A percentile compares a stretch with the other conserved stretches of the same genome.
Evolutionary conservation across 495 filamentous ascomycete genomes (phyloP).

Genomic region (Hypomontagnella submonticulosa): DNA sequence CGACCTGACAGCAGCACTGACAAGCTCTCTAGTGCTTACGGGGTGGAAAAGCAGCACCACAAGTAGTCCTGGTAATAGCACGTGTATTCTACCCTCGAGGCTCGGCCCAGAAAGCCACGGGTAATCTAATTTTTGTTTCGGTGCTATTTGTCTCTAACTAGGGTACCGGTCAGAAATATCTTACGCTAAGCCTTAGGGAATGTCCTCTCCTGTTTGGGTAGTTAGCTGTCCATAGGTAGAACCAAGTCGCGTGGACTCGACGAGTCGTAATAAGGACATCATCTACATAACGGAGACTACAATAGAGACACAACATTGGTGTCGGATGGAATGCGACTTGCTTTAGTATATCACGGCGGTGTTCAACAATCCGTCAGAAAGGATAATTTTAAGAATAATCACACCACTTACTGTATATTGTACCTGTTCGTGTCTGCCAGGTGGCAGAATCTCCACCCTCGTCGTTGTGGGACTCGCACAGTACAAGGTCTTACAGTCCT

Average conservation of each 20-base stretch:
- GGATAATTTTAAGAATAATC: slow-evolving; percentile 10
- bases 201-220: slow-evolving; percentile 3
- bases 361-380: slow-evolving; percentile 9
- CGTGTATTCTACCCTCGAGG: slow-evolving; percentile 21
- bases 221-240: not conserved
- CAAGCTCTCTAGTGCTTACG: slow-evolving; percentile 44
- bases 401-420: not conserved
- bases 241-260: too few species aligned
- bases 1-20: slow-evolving; percentile 20
- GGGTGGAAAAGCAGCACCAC: slow-evolving; percentile 27
- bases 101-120: not conserved
- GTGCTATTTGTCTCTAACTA: slow-evolving; percentile 10
- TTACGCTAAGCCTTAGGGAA: slow-evolving; percentile 29
- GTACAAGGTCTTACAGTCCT: slow-evolving; percentile 33
- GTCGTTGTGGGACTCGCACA: slow-evolving; percentile 30
- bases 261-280: too few species aligned
- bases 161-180: slow-evolving; percentile 14
- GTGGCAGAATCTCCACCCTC: slow-evolving; percentile 33
- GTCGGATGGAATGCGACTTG: slow-evolving; percentile 23
- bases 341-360: slow-evolving; percentile 15
- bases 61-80: slow-evolving; percentile 25
- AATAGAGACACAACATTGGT: slow-evolving; percentile 20
- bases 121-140: slow-evolving; percentile 12
- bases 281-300: too few species aligned
- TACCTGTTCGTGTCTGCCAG: slow-evolving; percentile 29